These are phyloP conservation scores for Cystobasidium tubakii DNA, from an alignment of 768 basidiomycete genomes.

Conservation along the genomic window DNA sequence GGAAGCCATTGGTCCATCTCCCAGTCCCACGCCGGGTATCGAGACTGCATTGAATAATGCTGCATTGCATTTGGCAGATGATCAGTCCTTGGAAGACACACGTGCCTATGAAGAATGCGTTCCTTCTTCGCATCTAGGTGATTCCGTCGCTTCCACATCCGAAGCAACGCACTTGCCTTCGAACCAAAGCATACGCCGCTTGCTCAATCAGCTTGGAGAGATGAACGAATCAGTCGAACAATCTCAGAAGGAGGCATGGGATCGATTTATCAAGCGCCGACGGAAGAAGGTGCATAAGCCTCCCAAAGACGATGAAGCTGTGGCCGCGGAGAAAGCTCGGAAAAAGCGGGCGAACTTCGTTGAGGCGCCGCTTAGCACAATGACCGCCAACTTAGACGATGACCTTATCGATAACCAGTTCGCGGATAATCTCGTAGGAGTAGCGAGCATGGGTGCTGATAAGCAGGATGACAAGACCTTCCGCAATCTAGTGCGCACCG, in stretches of 20 bases:
- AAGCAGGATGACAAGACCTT: conserved; percentile 72
- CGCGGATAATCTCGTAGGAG: conserved; percentile 78
- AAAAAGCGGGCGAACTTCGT: conserved; percentile 47
- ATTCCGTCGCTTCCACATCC: background rate
- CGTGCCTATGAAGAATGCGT: too few species aligned
- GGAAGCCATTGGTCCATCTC: conserved; percentile 43
- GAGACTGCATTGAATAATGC: conserved; percentile 30
- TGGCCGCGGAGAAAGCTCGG: conserved; percentile 43
- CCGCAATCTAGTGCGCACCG: conserved; percentile 68
- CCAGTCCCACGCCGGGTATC: conserved; percentile 18
- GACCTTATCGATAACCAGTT: conserved; percentile 69
- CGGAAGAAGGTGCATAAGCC: conserved; percentile 52
- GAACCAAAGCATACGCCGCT: conserved; percentile 42
- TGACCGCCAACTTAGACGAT: conserved; percentile 17
- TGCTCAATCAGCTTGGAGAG: conserved; percentile 41
- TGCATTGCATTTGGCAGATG: background rate
- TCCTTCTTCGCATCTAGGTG: background rate
- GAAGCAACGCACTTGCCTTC: background rate
- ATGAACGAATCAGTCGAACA: conserved; percentile 55
- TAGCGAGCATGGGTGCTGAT: conserved; percentile 71
- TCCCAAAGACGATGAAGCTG: conserved; percentile 48
- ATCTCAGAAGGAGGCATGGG: conserved; percentile 72
- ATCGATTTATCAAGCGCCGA: conserved; percentile 67
- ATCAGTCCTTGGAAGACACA: background rate
- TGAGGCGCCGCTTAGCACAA: conserved; percentile 59